These are phyloP conservation scores for Pelargonium myrrhifolium DNA, from an alignment of 441 rosid species.

Conservation along the genomic window DNA sequence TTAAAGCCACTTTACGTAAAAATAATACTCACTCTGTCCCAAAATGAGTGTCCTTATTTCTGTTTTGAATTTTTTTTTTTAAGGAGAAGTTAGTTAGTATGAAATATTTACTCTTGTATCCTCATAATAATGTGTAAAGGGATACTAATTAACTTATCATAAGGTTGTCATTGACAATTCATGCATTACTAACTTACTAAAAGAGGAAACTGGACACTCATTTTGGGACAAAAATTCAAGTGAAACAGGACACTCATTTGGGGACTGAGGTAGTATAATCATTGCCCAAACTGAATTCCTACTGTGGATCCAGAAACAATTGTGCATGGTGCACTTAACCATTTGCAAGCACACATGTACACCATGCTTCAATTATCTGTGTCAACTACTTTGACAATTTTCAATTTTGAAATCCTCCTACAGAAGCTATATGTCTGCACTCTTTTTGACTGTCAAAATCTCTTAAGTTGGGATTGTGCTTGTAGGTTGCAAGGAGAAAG, in stretches of 20 bases:
- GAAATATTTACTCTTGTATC: too few relatives aligned
- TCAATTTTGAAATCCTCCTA: neutral
- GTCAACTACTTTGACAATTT: neutral
- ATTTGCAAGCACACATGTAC: neutral
- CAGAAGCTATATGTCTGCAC: neutral
- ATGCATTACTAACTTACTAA: too few relatives aligned
- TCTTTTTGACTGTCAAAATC: neutral
- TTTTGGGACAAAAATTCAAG: too few relatives aligned
- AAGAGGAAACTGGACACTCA: too few relatives aligned
- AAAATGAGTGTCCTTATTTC: too few relatives aligned
- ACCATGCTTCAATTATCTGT: neutral
- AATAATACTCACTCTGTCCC: too few relatives aligned
- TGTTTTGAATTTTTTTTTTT: too few relatives aligned
- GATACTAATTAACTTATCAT: too few relatives aligned
- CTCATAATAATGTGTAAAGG: too few relatives aligned
- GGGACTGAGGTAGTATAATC: neutral
- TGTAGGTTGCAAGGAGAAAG: conserved; percentile 56
- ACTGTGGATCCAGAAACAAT: conserved; percentile 1
- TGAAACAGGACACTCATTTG: too few relatives aligned
- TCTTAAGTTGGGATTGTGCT: conserved; percentile 15
- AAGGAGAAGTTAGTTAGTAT: too few relatives aligned
- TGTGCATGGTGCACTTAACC: neutral
- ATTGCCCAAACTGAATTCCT: neutral
- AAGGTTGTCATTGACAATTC: too few relatives aligned
- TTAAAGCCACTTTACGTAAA: neutral